phyloP scores from a whole-genome alignment of 2,329 filamentous ascomycete genomes.

The Dothidotthia symphoricarpi region DNA sequence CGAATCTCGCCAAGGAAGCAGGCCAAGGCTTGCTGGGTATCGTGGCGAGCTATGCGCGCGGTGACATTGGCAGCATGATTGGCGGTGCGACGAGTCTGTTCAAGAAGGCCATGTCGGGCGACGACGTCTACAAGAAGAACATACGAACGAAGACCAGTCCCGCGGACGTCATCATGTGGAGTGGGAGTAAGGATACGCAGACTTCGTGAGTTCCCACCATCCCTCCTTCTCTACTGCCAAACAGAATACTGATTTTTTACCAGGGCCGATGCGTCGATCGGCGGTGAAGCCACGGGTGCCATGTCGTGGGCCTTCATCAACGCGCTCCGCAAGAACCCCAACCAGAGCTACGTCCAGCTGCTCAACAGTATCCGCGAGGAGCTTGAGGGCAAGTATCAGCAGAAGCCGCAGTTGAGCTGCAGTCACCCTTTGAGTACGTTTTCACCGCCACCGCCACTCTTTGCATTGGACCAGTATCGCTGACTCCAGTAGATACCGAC shows the following conservation, averaged over 20 bases:
- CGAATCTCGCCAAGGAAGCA: constrained; percentile 76
- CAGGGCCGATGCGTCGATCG: constrained; percentile 87
- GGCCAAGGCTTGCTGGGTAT: constrained; percentile 69
- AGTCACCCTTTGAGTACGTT: constrained; percentile 86
- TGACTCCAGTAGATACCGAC: constrained; percentile 13
- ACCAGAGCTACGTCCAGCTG: constrained; percentile 94
- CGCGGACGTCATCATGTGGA: constrained; percentile 97
- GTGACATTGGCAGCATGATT: constrained; percentile 79
- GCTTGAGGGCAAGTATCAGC: constrained; percentile 78
- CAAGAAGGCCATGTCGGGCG: constrained; percentile 80
- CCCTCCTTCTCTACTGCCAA: background rate
- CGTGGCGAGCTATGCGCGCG: constrained; percentile 75
- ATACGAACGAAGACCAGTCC: constrained; percentile 87
- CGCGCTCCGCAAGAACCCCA: constrained; percentile 84
- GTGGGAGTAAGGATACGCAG: constrained; percentile 91
- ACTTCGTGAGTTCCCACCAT: constrained; percentile 67
- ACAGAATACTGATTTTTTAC: constrained; percentile 2
- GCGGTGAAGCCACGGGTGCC: constrained; percentile 85
- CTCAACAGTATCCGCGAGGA: constrained; percentile 94
- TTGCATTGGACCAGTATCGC: background rate
- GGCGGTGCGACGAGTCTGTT: constrained; percentile 77
- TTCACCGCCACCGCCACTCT: background rate
- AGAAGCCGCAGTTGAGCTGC: constrained; percentile 95
- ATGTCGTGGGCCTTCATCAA: constrained; percentile 98
- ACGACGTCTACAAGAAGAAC: constrained; percentile 75